These are phyloP conservation scores for Guyanaporus albipodus DNA, from an alignment of 768 basidiomycete genomes.

Conservation along the genomic window DNA sequence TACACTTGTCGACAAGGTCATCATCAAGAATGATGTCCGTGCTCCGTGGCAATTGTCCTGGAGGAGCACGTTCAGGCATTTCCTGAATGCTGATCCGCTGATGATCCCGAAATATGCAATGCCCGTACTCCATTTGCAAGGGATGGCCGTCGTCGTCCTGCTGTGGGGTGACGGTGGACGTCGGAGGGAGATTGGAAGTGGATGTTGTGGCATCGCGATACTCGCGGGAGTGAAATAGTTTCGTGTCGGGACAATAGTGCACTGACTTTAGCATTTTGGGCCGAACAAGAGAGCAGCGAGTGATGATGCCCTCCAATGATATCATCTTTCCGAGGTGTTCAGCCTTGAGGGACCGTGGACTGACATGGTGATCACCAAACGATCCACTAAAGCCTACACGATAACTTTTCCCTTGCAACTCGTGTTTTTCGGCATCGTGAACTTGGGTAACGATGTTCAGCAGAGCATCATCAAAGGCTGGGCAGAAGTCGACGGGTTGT, in stretches of 20 bases:
- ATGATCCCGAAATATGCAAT: constrained; percentile 90
- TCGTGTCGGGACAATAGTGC: constrained; percentile 90
- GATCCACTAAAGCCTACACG: constrained; percentile 92
- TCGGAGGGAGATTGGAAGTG: constrained; percentile 81
- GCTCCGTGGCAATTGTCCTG: constrained; percentile 93
- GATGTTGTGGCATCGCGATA: constrained; percentile 93
- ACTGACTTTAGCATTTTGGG: constrained; percentile 98
- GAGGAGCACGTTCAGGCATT: constrained; percentile 98
- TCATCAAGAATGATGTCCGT: constrained; percentile 96
- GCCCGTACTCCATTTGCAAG: constrained; percentile 89
- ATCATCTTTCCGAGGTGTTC: constrained; percentile 94
- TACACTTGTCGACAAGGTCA: constrained; percentile 95
- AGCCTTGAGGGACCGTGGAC: constrained; percentile 85
- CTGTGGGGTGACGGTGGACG: constrained; percentile 82
- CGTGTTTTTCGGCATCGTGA: constrained; percentile 77
- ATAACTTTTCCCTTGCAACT: constrained; percentile 74
- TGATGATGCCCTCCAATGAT: constrained; percentile 96
- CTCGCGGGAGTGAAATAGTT: constrained; percentile 77
- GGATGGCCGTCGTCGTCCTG: constrained; percentile 86
- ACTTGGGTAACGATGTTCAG: constrained; percentile 66
- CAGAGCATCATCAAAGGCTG: constrained; percentile 87
- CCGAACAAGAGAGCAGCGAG: constrained; percentile 94
- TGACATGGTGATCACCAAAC: constrained; percentile 98
- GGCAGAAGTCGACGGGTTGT: constrained; percentile 80
- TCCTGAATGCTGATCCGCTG: constrained; percentile 98